These are phyloP conservation scores for Nakazawaea populi DNA, from an alignment of 805 yeast genomes.

Conservation along the genomic window DNA sequence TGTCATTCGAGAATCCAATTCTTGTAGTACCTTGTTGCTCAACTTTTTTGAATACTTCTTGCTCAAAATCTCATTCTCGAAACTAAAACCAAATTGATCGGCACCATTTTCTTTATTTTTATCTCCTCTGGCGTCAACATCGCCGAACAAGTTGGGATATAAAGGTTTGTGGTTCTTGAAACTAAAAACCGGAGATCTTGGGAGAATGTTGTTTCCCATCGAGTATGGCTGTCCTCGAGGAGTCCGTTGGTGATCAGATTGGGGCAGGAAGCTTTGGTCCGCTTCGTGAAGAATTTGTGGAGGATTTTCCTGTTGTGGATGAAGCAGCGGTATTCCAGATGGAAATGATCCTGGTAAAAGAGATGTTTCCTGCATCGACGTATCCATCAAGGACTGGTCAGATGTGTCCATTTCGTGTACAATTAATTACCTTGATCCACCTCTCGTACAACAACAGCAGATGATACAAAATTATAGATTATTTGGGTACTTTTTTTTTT, in stretches of 20 bases:
- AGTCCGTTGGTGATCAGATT: not conserved
- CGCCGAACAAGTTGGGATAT: constrained; percentile 6
- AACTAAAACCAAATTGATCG: constrained; percentile 21
- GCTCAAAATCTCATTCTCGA: constrained; percentile 35
- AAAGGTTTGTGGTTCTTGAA: constrained; percentile 4
- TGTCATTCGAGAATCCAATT: constrained; percentile 34
- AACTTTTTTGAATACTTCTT: constrained; percentile 43
- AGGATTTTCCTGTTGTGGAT: constrained; percentile 5
- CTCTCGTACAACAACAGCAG: not conserved
- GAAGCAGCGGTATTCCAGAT: not conserved
- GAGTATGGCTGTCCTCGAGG: not conserved
- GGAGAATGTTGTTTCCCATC: not conserved
- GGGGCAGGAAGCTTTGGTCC: constrained; percentile 3
- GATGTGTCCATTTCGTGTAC: not conserved
- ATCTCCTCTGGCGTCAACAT: constrained; percentile 5
- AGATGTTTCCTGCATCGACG: constrained; percentile 2
- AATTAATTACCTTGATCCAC: not conserved
- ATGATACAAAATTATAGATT: not conserved
- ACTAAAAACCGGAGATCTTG: constrained; percentile 9
- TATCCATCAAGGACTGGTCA: constrained; percentile 4
- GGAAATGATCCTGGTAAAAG: constrained; percentile 7
- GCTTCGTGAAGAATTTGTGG: not conserved
- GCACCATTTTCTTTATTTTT: constrained; percentile 23
- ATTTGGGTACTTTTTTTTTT: not conserved
- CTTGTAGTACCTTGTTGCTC: constrained; percentile 38